Base-by-base conservation (phyloP, 148 eudicot species). In the Dianthus caryophyllus region DNA sequence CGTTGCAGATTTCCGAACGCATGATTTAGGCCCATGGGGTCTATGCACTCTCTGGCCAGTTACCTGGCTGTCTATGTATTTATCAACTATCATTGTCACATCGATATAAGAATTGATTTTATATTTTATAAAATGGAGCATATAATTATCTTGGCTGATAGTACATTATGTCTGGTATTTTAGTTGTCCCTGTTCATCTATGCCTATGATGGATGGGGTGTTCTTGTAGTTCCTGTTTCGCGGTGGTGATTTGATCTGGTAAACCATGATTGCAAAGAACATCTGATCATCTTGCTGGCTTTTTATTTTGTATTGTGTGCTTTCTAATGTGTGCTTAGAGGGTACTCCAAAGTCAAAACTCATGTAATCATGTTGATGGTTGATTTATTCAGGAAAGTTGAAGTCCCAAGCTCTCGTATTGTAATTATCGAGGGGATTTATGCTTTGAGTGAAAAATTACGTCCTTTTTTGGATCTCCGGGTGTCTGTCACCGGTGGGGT, bases 401-500 rank as follows among this genome's bases (percentile, higher is more conserved):
- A 89, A 81, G 88, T 81, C 50, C 98, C 96, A 30, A 79, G 82
- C 80, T 93, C 98, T 46, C 94, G 95, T 31, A 89, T 93, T 75
- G 91, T 93, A 70, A 84, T 93, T 75, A 82, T 93, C 68, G 96
- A 93, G 78, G 98, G 98, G 18, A 93, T 93, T 64, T 93, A 93
- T 83, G 98, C 98, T 76, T 78, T 93, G 81, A 89, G 95, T 71
- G 98, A 89, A 71, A 84, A 87, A 52, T 60, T 93, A 62, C 84
- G 96, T 53, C 91, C 96, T 74, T 76, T 82, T 14, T 71, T 93
- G 82, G 98, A 93, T 73, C 98, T 93, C 66, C 86, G 91, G 66
- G 89, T 93, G 70, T 93, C 98, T 44, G 96, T 93, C 54, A 89
- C 88, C 31, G 98, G 98, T 63, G 98, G 98, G 53, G 91, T 93